Percentiles rank a stretch among this genome's conserved stretches.
phyloP scores from a whole-genome alignment of 129 eudicot genomes.

The Cynara cardunculus region DNA sequence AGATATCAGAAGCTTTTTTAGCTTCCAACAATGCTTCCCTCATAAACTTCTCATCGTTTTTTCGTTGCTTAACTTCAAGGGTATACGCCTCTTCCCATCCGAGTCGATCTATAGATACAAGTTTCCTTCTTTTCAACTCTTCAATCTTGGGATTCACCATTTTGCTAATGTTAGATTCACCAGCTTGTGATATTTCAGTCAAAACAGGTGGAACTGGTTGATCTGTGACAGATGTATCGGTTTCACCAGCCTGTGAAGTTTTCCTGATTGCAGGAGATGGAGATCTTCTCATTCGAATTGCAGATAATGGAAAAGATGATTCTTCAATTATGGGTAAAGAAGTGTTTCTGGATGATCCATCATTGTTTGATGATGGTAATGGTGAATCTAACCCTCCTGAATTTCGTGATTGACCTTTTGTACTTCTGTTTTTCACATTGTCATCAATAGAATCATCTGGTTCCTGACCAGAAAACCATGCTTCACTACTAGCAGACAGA shows the following conservation, averaged over 20 bases:
- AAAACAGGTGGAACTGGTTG: not conserved
- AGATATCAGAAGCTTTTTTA: conserved; percentile 74
- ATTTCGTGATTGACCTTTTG: conserved; percentile 25
- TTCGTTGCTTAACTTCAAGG: conserved; percentile 55
- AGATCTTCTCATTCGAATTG: conserved; percentile 36
- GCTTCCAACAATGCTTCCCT: conserved; percentile 91
- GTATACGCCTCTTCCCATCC: conserved; percentile 79
- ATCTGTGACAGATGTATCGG: conserved; percentile 17
- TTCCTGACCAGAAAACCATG: conserved; percentile 81
- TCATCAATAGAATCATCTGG: conserved; percentile 44
- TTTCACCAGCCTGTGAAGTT: conserved; percentile 22
- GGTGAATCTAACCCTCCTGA: conserved; percentile 23
- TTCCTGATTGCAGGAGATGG: conserved; percentile 43
- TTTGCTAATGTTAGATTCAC: conserved; percentile 4
- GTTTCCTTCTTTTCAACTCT: conserved; percentile 41
- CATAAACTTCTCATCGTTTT: conserved; percentile 79
- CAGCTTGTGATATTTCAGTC: not conserved
- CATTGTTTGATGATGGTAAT: conserved; percentile 21
- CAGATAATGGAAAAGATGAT: conserved; percentile 24
- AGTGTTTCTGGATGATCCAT: conserved; percentile 27
- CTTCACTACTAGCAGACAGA: conserved; percentile 59
- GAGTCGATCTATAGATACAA: conserved; percentile 46
- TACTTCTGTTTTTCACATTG: conserved; percentile 17
- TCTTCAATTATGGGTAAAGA: conserved; percentile 22
- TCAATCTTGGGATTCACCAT: not conserved